These are phyloP conservation scores for Hymenoscyphus fraxineus DNA, from an alignment of 2,329 filamentous ascomycete genomes.

Conservation along the genomic window DNA sequence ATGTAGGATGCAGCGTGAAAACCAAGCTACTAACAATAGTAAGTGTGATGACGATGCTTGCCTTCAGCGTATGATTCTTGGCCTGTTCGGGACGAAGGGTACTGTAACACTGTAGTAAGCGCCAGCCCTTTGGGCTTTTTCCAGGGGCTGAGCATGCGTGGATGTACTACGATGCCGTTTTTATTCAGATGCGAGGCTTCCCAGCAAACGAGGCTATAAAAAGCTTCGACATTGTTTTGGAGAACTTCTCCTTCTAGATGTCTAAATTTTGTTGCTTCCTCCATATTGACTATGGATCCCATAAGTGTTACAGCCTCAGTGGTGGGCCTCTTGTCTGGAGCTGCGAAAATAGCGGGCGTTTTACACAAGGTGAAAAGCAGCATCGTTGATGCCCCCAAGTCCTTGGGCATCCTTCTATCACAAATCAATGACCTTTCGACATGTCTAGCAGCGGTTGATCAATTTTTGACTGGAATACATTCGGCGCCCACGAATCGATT, in stretches of 20 bases:
- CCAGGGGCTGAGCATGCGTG: too few relatives aligned
- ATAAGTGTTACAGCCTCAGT: constrained; percentile 11
- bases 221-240: not conserved
- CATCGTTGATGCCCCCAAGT: not conserved
- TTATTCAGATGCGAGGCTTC: not conserved
- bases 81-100: too few relatives aligned
- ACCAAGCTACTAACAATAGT: too few relatives aligned
- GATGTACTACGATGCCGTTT: not conserved
- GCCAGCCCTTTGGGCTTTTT: too few relatives aligned
- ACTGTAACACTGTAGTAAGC: too few relatives aligned
- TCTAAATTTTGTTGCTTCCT: not conserved
- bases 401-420: not conserved
- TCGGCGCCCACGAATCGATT: not conserved
- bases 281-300: constrained; percentile 9
- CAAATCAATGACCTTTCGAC: not conserved
- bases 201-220: not conserved
- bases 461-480: constrained; percentile 4
- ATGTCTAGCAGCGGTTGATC: not conserved
- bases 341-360: constrained; percentile 2
- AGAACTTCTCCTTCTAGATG: not conserved
- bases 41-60: too few relatives aligned
- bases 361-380: not conserved
- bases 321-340: constrained; percentile 8
- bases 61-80: too few relatives aligned
- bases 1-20: too few relatives aligned